Percentiles rank a stretch among this genome's conserved stretches.
Conservation (phyloP, 352 stramenopile species). For the Phytophthora cactorum region DNA sequence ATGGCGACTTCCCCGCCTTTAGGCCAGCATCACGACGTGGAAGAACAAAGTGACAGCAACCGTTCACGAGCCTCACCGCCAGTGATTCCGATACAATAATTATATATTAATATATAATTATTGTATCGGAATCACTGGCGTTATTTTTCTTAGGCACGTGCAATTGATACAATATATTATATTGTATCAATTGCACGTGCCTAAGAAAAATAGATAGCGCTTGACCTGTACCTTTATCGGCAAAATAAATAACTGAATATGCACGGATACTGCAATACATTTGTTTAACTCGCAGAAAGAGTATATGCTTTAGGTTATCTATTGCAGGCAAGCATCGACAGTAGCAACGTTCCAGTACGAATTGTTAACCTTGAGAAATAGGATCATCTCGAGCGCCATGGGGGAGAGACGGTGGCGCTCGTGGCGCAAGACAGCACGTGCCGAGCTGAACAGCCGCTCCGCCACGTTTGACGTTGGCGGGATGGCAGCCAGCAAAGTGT, state of each 20-base stretch:
- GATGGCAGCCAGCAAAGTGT: not conserved
- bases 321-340: not conserved
- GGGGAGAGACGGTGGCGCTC: not conserved
- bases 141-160: no score
- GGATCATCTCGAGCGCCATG: not conserved
- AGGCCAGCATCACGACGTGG: no score
- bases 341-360: conserved; percentile 1
- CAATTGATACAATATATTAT: no score
- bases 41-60: no score
- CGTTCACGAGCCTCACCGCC: no score
- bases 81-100: no score
- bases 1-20: no score
- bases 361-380: not conserved
- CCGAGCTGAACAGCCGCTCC: not conserved
- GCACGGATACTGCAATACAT: not conserved
- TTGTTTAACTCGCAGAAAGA: not conserved
- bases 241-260: not conserved
- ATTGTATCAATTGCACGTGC: no score
- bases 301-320: not conserved
- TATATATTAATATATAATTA: no score
- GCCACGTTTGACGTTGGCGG: not conserved
- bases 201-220: no score
- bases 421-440: not conserved
- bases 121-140: no score
- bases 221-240: no score